phyloP scores from a whole-genome alignment of 176 grass and related monocot genomes.

The Alopecurus myosuroides region DNA sequence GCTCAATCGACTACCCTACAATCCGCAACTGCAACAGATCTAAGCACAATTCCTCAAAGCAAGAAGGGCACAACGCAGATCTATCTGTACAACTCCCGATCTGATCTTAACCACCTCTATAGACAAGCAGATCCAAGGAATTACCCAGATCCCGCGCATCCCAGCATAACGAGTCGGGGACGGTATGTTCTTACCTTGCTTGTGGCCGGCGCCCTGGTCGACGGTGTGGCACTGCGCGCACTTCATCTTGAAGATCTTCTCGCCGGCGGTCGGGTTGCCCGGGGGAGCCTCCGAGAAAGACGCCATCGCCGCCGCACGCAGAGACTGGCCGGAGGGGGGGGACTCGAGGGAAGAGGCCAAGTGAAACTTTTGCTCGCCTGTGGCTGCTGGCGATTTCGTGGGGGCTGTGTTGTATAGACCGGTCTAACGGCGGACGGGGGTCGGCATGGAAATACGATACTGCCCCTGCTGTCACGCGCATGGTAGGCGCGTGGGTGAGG shows the following conservation, averaged over 20 bases:
- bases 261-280: slow-evolving; percentile 55
- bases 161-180: neutral
- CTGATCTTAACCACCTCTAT: neutral
- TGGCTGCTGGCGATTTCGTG: slow-evolving; percentile 3
- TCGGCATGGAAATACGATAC: neutral
- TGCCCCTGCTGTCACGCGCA: neutral
- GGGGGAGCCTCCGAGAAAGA: slow-evolving; percentile 76
- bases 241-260: slow-evolving; percentile 96
- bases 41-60: neutral
- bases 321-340: neutral
- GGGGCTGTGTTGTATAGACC: slow-evolving; percentile 4
- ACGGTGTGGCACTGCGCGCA: slow-evolving; percentile 97
- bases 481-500: fast-evolving
- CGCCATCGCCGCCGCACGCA: slow-evolving; percentile 37
- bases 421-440: neutral
- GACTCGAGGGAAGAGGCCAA: slow-evolving; percentile 12
- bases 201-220: slow-evolving; percentile 75
- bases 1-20: neutral
- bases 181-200: slow-evolving; percentile 51
- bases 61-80: neutral
- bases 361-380: neutral
- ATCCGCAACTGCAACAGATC: slow-evolving; percentile 16
- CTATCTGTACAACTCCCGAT: neutral
- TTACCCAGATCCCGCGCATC: neutral
- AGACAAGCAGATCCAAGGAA: neutral